A percentile compares a stretch with the other conserved stretches of the same genome.
Conservation (phyloP, 2,329 filamentous ascomycete species). For the Harringtonia lauricola region DNA sequence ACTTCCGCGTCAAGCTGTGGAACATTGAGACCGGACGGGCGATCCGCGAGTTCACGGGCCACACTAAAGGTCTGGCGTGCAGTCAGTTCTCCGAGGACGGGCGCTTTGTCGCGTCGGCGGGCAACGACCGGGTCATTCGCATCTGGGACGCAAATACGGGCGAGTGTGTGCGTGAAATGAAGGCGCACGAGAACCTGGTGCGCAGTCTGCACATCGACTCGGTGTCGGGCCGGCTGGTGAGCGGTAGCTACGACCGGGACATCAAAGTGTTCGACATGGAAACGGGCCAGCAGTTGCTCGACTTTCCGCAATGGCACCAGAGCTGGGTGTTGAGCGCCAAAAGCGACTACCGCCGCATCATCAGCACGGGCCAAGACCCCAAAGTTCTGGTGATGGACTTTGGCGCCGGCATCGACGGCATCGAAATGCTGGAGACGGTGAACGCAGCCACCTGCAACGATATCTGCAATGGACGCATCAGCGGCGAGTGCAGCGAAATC, state of each 20-base stretch:
- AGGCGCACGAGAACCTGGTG: conserved; percentile 76
- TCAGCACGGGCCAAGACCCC: conserved; percentile 89
- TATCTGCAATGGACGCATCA: background rate
- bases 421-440: conserved; percentile 41
- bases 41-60: conserved; percentile 80
- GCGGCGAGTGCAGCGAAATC: background rate
- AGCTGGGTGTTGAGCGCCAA: conserved; percentile 97
- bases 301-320: conserved; percentile 89
- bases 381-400: conserved; percentile 93
- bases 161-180: conserved; percentile 67
- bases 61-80: conserved; percentile 88
- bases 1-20: conserved; percentile 91
- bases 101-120: conserved; percentile 84
- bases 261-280: conserved; percentile 91
- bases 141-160: conserved; percentile 93
- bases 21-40: conserved; percentile 81
- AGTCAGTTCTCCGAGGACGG: conserved; percentile 94
- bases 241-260: conserved; percentile 88
- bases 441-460: background rate
- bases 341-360: conserved; percentile 87
- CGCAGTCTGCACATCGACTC: conserved; percentile 86
- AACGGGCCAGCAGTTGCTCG: conserved; percentile 64
- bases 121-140: conserved; percentile 91
- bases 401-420: conserved; percentile 48
- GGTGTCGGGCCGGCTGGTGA: conserved; percentile 74